A percentile compares a stretch with the other conserved stretches of the same genome.
Conservation (phyloP, 2,329 filamentous ascomycete species). For the Nemania sp. region DNA sequence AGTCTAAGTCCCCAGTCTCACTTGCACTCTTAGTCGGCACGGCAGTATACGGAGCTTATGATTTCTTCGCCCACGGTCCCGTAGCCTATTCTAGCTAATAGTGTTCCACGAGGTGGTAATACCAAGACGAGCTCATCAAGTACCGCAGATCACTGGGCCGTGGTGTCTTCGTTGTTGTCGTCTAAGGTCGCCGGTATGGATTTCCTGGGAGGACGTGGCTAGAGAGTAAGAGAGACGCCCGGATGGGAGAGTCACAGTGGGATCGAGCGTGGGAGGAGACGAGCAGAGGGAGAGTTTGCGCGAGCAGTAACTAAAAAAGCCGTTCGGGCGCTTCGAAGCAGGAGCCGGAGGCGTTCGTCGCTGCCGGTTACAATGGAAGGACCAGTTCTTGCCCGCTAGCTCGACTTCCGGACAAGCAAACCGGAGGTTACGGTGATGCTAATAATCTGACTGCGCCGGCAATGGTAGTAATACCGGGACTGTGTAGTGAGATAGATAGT, state of each 20-base stretch:
- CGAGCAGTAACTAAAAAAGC: conserved; percentile 17
- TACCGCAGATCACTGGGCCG: not conserved
- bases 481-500: no score
- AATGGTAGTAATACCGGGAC: no score
- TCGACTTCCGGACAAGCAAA: conserved; percentile 7
- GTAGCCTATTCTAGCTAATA: conserved; percentile 3
- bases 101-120: conserved; percentile 6
- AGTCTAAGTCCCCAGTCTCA: conserved; percentile 1
- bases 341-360: conserved; percentile 10
- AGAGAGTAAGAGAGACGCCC: no score
- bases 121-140: not conserved
- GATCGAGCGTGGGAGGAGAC: not conserved
- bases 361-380: conserved; percentile 3
- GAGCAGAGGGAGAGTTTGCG: not conserved
- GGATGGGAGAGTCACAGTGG: not conserved
- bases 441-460: no score
- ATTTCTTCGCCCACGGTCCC: conserved; percentile 6
- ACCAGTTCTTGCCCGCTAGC: conserved; percentile 2
- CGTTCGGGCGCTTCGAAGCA: not conserved
- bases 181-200: not conserved
- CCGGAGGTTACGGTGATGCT: not conserved
- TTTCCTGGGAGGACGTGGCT: not conserved
- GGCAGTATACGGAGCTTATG: conserved; percentile 9
- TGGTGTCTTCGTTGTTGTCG: not conserved
- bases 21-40: no score